Conservation (phyloP, 768 basidiomycete species). For the Termitomyces sp. region DNA sequence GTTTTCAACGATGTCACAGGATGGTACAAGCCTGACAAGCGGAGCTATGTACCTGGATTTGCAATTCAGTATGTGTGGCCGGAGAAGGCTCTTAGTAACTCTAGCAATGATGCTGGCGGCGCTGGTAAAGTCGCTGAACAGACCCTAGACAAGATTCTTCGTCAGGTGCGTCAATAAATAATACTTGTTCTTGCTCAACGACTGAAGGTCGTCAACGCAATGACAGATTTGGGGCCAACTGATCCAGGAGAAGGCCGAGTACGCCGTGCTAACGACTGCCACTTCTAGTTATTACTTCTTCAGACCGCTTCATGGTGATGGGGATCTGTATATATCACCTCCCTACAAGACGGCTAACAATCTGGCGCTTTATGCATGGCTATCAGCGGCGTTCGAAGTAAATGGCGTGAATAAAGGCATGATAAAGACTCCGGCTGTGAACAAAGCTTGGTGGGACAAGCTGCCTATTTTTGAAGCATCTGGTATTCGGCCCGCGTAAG, state of each 20-base stretch:
- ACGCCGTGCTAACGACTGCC: neutral
- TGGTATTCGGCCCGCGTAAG: neutral
- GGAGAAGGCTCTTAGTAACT: neutral
- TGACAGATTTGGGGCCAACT: neutral
- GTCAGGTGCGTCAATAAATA: neutral
- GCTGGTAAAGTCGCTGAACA: too few relatives aligned
- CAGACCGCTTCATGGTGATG: neutral
- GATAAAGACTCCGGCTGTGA: too few relatives aligned
- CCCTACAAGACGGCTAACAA: too few relatives aligned
- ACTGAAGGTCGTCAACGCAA: too few relatives aligned
- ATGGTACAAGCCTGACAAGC: neutral
- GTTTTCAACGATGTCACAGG: neutral
- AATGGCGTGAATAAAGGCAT: too few relatives aligned
- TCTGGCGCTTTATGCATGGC: too few relatives aligned
- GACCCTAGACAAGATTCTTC: neutral
- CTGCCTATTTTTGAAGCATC: neutral
- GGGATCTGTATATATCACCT: too few relatives aligned
- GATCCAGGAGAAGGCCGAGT: neutral
- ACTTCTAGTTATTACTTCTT: neutral
- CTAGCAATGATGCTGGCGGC: neutral
- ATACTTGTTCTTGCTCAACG: neutral
- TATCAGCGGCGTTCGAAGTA: too few relatives aligned
- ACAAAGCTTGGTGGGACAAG: neutral
- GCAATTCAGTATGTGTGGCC: neutral
- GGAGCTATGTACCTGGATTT: neutral